Evolutionary conservation across 2,329 filamentous ascomycete species (phyloP).

Genomic region (Metarhizium anisopliae): DNA sequence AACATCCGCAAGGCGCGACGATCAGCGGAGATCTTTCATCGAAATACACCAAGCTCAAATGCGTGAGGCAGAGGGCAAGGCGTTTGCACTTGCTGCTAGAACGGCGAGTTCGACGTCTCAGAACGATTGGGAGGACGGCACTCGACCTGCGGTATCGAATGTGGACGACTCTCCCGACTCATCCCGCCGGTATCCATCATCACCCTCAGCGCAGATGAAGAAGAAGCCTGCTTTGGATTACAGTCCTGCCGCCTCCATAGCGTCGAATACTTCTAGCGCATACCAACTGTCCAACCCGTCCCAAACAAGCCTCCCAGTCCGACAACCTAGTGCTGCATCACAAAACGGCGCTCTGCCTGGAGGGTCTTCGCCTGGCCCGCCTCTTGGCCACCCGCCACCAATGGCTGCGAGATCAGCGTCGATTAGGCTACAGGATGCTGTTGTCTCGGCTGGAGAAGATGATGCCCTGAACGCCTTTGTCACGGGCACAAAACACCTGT

Average conservation of each 20-base stretch:
- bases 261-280: constrained; percentile 21
- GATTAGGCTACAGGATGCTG: constrained; percentile 32
- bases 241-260: constrained; percentile 31
- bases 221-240: constrained; percentile 24
- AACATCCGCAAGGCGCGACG: constrained; percentile 33
- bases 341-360: constrained; percentile 12
- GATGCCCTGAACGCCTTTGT: constrained; percentile 65
- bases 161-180: constrained; percentile 17
- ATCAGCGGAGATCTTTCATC: constrained; percentile 48
- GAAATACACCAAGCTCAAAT: constrained; percentile 51
- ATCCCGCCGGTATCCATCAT: constrained; percentile 15
- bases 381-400: constrained; percentile 7
- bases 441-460: constrained; percentile 45
- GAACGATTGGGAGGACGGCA: constrained; percentile 22
- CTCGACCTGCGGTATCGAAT: constrained; percentile 9
- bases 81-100: constrained; percentile 42
- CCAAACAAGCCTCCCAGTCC: constrained; percentile 10
- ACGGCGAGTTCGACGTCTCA: constrained; percentile 24
- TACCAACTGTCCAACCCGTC: constrained; percentile 15
- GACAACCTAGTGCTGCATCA: constrained; percentile 16
- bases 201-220: constrained; percentile 17
- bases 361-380: constrained; percentile 2
- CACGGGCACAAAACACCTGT: constrained; percentile 61
- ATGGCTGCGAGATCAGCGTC: constrained; percentile 23
- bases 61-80: constrained; percentile 50